phyloP scores from a whole-genome alignment of 768 basidiomycete genomes.

The Russula sp. region DNA sequence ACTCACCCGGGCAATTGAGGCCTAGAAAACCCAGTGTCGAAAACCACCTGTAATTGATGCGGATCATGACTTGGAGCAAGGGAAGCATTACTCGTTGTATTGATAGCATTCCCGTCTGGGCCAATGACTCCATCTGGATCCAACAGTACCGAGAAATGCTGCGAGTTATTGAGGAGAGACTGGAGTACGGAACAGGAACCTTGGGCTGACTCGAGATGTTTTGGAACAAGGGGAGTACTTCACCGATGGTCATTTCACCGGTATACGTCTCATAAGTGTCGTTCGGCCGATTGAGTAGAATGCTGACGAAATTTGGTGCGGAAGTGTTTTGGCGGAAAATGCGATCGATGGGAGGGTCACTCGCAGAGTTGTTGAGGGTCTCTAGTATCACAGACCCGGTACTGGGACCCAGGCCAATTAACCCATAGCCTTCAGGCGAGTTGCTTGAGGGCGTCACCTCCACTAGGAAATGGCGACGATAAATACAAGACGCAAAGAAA shows the following conservation, averaged over 20 bases:
- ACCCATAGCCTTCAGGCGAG: conserved; percentile 40
- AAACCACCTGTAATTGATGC: conserved; percentile 56
- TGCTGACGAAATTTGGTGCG: conserved; percentile 56
- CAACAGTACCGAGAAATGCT: conserved; percentile 63
- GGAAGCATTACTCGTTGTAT: conserved; percentile 44
- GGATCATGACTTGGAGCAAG: conserved; percentile 65
- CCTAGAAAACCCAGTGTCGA: conserved; percentile 69
- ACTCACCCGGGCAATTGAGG: conserved; percentile 55
- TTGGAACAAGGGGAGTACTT: conserved; percentile 49
- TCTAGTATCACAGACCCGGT: conserved; percentile 47
- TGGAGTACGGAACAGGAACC: conserved; percentile 45
- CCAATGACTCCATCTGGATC: conserved; percentile 61
- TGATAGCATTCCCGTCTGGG: conserved; percentile 56
- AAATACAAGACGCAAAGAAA: neutral
- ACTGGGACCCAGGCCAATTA: conserved; percentile 61
- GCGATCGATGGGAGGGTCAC: conserved; percentile 56
- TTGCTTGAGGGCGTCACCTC: conserved; percentile 37
- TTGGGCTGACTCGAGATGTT: conserved; percentile 50
- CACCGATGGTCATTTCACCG: conserved; percentile 64
- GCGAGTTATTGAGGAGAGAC: conserved; percentile 49
- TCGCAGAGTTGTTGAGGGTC: conserved; percentile 37
- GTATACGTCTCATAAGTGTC: conserved; percentile 50
- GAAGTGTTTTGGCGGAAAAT: conserved; percentile 58
- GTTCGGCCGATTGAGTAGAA: conserved; percentile 58
- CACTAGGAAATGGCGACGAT: conserved; percentile 36